Evolutionary conservation across 306 rosid species (phyloP).

Genomic region (Casuarina cunninghamiana): DNA sequence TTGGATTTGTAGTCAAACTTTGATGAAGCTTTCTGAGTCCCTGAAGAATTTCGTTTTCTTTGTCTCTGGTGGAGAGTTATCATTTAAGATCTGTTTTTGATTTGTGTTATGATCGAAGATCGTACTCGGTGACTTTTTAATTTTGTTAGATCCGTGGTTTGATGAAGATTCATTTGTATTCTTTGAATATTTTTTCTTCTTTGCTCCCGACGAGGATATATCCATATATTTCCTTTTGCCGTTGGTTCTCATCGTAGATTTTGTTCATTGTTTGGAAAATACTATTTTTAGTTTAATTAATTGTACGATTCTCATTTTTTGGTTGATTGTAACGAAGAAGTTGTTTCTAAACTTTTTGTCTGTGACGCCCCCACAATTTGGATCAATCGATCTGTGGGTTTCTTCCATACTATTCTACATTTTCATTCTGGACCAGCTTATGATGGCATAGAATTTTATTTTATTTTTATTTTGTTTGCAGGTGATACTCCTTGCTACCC

Average conservation of each 20-base stretch:
- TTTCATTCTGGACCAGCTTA: neutral
- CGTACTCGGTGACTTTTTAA: neutral
- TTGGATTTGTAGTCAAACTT: neutral
- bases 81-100: neutral
- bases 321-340: neutral
- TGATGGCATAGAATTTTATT: neutral
- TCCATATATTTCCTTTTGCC: too few relatives aligned
- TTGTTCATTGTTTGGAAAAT: too few relatives aligned
- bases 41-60: neutral
- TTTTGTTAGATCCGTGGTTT: neutral
- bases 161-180: neutral
- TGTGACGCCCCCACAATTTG: neutral
- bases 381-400: neutral
- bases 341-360: neutral
- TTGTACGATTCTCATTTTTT: neutral
- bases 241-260: too few relatives aligned
- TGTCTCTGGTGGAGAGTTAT: too few relatives aligned
- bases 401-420: neutral
- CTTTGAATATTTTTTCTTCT: neutral
- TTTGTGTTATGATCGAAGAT: neutral
- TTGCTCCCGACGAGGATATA: too few relatives aligned
- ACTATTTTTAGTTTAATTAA: too few relatives aligned
- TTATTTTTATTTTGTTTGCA: slow-evolving; percentile 31
- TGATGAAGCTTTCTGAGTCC: neutral
- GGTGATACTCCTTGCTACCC: slow-evolving; percentile 18